A percentile compares a stretch with the other conserved stretches of the same genome.
phyloP scores from a whole-genome alignment of 2,329 filamentous ascomycete genomes.

The Sphaceloma murrayae region DNA sequence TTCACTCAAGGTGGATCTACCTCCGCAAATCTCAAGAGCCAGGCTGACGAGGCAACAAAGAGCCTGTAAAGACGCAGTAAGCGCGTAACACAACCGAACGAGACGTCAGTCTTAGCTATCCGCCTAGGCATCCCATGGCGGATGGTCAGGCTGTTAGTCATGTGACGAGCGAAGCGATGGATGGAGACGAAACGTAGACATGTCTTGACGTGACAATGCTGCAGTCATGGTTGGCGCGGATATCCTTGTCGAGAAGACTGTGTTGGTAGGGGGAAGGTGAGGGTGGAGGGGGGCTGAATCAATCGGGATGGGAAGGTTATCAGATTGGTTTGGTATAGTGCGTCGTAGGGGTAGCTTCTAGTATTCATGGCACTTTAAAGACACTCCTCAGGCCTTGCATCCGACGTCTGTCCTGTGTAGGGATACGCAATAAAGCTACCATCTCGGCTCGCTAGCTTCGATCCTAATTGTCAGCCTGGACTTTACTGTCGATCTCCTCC shows the following conservation, averaged over 20 bases:
- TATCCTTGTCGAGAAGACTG: slow-evolving; percentile 9
- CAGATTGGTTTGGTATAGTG: slow-evolving; percentile 6
- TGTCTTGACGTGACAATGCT: slow-evolving; percentile 9
- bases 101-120: slow-evolving; percentile 16
- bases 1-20: slow-evolving; percentile 64
- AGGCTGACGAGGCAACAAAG: slow-evolving; percentile 59
- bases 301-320: too few relatives aligned
- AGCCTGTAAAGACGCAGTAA: slow-evolving; percentile 27
- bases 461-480: too few relatives aligned
- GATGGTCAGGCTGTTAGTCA: too few relatives aligned
- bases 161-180: slow-evolving; percentile 1
- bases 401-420: too few relatives aligned
- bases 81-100: slow-evolving; percentile 21
- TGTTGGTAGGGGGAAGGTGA: neutral
- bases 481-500: too few relatives aligned
- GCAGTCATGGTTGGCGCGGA: slow-evolving; percentile 12
- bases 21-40: slow-evolving; percentile 77
- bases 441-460: too few relatives aligned
- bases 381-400: neutral
- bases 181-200: slow-evolving; percentile 8
- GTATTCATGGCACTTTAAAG: slow-evolving; percentile 6
- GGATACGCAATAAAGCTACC: too few relatives aligned
- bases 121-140: too few relatives aligned
- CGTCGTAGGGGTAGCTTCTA: slow-evolving; percentile 8
- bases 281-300: neutral